Base-by-base conservation (phyloP, 2,329 filamentous ascomycete genomes). In the Esteya vermicola region DNA sequence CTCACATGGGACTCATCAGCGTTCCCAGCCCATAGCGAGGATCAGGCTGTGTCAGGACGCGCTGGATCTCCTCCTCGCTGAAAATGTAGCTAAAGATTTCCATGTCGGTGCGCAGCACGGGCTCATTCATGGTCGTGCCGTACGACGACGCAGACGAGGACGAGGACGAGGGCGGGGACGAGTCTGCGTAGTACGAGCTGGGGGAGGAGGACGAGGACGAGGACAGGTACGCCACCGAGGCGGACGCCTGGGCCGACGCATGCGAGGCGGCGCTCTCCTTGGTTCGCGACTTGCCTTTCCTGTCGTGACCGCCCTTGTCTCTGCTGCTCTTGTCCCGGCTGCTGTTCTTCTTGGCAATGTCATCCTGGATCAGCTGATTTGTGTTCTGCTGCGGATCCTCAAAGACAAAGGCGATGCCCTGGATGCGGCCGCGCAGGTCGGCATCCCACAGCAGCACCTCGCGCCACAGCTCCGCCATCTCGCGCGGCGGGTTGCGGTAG, bases 381-480 rank as follows among this genome's bases (percentile, higher is more conserved):
- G 70, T 75, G 56, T 65, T 72, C 52, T 72, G 67, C 36, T 54
- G 51, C 4, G 62, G 56, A 43, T 78, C 70, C 47, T 79, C 75
- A 46, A 81, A 79, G 12, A 75, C 70, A 52, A 81, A 81, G 6
- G 75, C 65, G 25, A 79, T 70, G 47, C 72, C 69, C 39, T 63
- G 56, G 50, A 81, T 76, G 42, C 74, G 70, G 16, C 76, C 75
- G 13, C 70, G 63, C 28, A 81, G 66, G 42, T 78, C 74, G 0
- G 71, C 66, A 45, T 78, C 73, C 53, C 72, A 75, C 33, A 78
- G 62, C 33, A 80, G 64, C 10, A 78, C 62, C 46, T 81, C 75
- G 34, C 74, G 65, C 77, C 77, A 81, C 37, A 81, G 63, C 54
- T 74, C 68, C 26, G 75, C 75, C 40, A 81, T 61, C 54, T 79